phyloP scores from a whole-genome alignment of 1,139 yeast species.

The Kodamaea suecica region DNA sequence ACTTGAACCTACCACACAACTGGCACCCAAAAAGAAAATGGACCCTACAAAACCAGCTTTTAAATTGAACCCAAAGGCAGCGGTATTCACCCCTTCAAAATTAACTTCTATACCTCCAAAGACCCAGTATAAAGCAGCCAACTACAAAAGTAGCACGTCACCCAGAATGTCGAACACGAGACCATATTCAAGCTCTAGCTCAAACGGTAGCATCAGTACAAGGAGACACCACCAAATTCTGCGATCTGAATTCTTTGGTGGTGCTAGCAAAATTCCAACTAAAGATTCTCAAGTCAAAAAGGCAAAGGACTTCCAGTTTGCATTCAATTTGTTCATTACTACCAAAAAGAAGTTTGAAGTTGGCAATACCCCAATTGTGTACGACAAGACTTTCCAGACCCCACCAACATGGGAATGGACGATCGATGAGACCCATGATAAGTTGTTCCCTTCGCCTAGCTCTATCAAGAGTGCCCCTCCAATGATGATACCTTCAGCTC shows the following conservation, averaged over 20 bases:
- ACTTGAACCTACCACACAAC: no score
- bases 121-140: conserved; percentile 17
- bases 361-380: conserved; percentile 24
- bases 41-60: conserved; percentile 59
- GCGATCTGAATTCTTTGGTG: conserved; percentile 50
- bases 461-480: conserved; percentile 12
- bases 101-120: conserved; percentile 34
- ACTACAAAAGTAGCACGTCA: conserved; percentile 5
- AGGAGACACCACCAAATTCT: conserved; percentile 43
- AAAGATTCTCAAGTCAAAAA: conserved; percentile 38
- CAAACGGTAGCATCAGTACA: conserved; percentile 13
- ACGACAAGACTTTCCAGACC: conserved; percentile 65
- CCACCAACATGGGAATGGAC: conserved; percentile 80
- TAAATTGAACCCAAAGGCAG: conserved; percentile 70
- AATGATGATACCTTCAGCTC: conserved; percentile 23
- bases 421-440: conserved; percentile 50
- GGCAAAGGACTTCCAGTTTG: conserved; percentile 35
- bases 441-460: conserved; percentile 35
- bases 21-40: conserved; percentile 46
- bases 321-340: conserved; percentile 58
- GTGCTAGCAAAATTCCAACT: conserved; percentile 45
- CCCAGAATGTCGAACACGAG: conserved; percentile 34
- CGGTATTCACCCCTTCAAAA: conserved; percentile 61
- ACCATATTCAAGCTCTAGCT: conserved; percentile 21
- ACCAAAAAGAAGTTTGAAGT: conserved; percentile 35